A percentile compares a stretch with the other conserved stretches of the same genome.
Conservation (phyloP, 805 yeast species). For the Wickerhamiella bombiphila region DNA sequence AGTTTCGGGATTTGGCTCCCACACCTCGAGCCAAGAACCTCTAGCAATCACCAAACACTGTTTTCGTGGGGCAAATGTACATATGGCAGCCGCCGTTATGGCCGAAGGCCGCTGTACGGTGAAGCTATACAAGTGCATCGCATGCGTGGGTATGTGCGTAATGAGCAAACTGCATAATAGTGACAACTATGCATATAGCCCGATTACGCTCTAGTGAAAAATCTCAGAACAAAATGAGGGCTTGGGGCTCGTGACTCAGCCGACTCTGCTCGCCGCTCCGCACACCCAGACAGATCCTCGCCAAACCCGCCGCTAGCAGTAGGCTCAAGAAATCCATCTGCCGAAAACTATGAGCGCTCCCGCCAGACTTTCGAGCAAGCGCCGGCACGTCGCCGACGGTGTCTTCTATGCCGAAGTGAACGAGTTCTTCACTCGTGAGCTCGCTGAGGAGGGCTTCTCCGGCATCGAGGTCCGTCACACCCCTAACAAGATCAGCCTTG, state of each 20-base stretch:
- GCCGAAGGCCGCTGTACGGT: conserved; percentile 52
- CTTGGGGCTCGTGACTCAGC: too few relatives aligned
- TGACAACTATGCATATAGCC: too few relatives aligned
- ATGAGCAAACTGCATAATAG: too few relatives aligned
- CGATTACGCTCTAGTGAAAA: too few relatives aligned
- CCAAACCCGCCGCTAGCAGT: too few relatives aligned
- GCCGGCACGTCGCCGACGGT: conserved; percentile 99
- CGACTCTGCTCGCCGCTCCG: too few relatives aligned
- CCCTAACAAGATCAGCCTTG: conserved; percentile 94
- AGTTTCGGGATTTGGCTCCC: conserved; percentile 36
- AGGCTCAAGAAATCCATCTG: too few relatives aligned
- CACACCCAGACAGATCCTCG: too few relatives aligned
- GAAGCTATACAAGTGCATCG: conserved; percentile 21
- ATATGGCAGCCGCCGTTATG: conserved; percentile 42
- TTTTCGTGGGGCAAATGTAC: conserved; percentile 37
- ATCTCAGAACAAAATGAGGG: too few relatives aligned
- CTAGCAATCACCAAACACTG: conserved; percentile 53
- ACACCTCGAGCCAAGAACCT: conserved; percentile 39
- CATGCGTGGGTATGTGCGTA: too few relatives aligned
- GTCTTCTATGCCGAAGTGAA: conserved; percentile 99
- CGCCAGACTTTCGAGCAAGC: conserved; percentile 74
- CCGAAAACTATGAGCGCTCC: background rate
- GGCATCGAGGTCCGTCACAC: conserved; percentile 99
- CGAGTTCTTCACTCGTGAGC: conserved; percentile 99
- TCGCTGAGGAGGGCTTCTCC: conserved; percentile 99